A percentile compares a stretch with the other conserved stretches of the same genome.
Evolutionary conservation across 257 asterid genomes (phyloP).

Genomic region (Cordia subcordata): DNA sequence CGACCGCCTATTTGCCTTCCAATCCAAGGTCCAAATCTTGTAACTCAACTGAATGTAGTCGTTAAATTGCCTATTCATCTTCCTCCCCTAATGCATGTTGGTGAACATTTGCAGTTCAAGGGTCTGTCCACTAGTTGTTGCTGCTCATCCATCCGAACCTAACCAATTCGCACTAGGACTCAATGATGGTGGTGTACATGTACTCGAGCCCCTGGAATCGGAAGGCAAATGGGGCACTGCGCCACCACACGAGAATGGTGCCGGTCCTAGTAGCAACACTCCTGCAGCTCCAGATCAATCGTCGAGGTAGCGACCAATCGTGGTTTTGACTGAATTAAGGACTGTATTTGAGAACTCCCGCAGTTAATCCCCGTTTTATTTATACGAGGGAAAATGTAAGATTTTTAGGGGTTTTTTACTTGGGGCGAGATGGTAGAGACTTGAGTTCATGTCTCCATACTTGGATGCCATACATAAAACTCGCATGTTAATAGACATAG

Average conservation of each 20-base stretch:
- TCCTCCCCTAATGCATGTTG: not conserved
- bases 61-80: no score
- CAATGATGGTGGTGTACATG: constrained; percentile 59
- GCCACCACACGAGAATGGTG: constrained; percentile 44
- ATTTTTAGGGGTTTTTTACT: not conserved
- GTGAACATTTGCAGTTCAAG: constrained; percentile 30
- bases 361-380: no score
- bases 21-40: constrained; percentile 34
- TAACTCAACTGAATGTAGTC: no score
- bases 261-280: constrained; percentile 21
- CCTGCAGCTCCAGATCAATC: constrained; percentile 26
- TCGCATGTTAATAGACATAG: not conserved
- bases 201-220: constrained; percentile 52
- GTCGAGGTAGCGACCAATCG: not conserved
- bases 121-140: constrained; percentile 42
- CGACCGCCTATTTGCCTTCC: constrained; percentile 48
- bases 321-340: no score
- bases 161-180: constrained; percentile 66
- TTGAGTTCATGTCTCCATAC: not conserved
- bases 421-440: not conserved
- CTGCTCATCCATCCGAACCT: constrained; percentile 57
- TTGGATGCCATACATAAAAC: not conserved
- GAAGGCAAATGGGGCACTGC: constrained; percentile 53
- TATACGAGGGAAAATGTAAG: not conserved
- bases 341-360: no score